Base-by-base conservation (phyloP, 352 stramenopile species). In the Globisporangium spiculum region DNA sequence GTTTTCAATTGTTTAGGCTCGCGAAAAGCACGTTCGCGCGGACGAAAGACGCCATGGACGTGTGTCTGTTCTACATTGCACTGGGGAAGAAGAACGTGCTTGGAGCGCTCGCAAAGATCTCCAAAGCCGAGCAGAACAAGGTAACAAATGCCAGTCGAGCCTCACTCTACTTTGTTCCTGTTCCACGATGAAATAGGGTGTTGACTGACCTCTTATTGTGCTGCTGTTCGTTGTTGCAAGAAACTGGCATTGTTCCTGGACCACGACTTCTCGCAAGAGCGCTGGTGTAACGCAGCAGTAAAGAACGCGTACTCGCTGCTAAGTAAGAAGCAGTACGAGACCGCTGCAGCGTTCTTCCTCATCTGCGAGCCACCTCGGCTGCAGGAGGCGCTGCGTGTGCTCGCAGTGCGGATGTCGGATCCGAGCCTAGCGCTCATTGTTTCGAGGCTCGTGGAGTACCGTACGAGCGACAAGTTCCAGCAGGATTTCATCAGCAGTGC, bases 271-370 rank as follows among this genome's bases (percentile, higher is more conserved):
- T 79, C 76, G 22, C 81, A 93, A 63, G 88, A 94, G 62, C 81
- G 86, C 27, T 96, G 88, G 88, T 84, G 72, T 44, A 82, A 83
- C 63, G 93, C 96, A 34, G 96, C 94, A 14, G 88, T 98, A 53
- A 98, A 97, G 65, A 99, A 99, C 74, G 96, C 94, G 7, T 99
- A 97, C 74, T 98, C 94, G 54, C 74, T 99, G 52, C 76, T 99
- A 10, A 83, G 90, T 38, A 98, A 98, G 72, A 93, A 97, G 36
- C 90, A 94, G 54, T 98, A 98, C 72, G 77, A 89, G 60, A 73
- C 78, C 12, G 95, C 94, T 12, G 88, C 94, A 10, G 86, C 91
- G 5, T 98, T 98, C 69, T 99, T 99, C 75, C 76, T 98, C 22
- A 70, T 99, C 24, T 89, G 92, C 55, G 83, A 98, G 56, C 96